Evolutionary conservation across 345 rosid species (phyloP).

Genomic region (Eucalyptus marginata): DNA sequence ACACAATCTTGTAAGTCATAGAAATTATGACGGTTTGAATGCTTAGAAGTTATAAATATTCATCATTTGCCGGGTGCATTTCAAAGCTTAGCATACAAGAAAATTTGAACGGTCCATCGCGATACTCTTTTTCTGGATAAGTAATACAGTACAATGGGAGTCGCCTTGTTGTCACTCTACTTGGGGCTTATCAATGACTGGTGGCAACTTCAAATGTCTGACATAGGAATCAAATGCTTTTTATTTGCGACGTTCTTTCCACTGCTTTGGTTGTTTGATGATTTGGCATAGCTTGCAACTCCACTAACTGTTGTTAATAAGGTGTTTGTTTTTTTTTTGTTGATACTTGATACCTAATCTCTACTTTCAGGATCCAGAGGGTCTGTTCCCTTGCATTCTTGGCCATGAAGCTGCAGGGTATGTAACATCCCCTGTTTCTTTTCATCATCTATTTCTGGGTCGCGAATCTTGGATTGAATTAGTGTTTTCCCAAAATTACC

Average conservation of each 20-base stretch:
- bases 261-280: not conserved
- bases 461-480: not conserved
- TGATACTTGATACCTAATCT: not conserved
- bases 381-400: slow-evolving; percentile 90
- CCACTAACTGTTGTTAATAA: not conserved
- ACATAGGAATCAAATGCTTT: not conserved
- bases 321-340: not conserved
- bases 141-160: not conserved
- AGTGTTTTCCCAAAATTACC: not conserved
- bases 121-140: not conserved
- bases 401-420: slow-evolving; percentile 99
- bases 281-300: not conserved
- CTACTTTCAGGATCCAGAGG: slow-evolving; percentile 79
- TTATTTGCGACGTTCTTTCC: not conserved
- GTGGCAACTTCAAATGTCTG: not conserved
- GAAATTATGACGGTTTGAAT: not conserved
- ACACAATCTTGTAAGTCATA: not conserved
- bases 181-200: not conserved
- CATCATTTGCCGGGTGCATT: not conserved
- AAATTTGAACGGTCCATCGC: not conserved
- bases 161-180: not conserved
- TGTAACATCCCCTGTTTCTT: not conserved
- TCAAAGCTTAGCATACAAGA: not conserved
- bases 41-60: not conserved
- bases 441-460: not conserved